Evolutionary conservation across 2,329 filamentous ascomycete species (phyloP).

Genomic region (Colletotrichum orchidophilum): DNA sequence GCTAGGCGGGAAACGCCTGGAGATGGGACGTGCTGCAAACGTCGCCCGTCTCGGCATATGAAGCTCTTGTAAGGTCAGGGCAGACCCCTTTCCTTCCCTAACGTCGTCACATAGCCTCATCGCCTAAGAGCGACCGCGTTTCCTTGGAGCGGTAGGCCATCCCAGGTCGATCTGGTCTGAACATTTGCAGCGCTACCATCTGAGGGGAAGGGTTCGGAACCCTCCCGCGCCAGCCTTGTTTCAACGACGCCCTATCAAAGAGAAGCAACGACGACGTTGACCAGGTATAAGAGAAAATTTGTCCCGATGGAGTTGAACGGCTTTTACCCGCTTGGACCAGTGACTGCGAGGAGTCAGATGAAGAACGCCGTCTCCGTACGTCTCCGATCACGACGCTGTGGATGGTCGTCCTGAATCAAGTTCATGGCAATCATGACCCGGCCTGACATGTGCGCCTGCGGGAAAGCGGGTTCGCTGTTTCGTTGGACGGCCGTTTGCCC

Average conservation of each 20-base stretch:
- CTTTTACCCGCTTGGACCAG: not conserved
- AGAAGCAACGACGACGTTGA: not conserved
- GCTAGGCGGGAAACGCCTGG: not conserved
- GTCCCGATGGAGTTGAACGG: not conserved
- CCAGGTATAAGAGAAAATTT: not conserved
- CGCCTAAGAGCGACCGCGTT: not conserved
- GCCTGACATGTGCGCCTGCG: constrained; percentile 4
- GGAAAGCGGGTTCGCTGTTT: constrained; percentile 6
- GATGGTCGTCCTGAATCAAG: not conserved
- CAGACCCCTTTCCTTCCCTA: not conserved
- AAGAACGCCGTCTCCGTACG: not conserved
- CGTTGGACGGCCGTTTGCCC: not conserved
- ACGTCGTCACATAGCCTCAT: not conserved
- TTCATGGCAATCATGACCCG: not conserved
- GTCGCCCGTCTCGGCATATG: constrained; percentile 27
- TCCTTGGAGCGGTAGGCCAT: not conserved
- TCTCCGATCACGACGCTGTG: not conserved
- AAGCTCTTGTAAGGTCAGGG: constrained; percentile 2
- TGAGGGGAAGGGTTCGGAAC: not conserved
- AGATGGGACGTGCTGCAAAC: constrained; percentile 21
- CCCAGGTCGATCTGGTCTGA: constrained; percentile 3
- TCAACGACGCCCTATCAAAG: constrained; percentile 24
- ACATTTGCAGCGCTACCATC: not conserved
- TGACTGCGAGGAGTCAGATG: not conserved
- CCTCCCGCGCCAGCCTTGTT: constrained; percentile 18